Evolutionary conservation across 78 protist species (phyloP).

Genomic region (Polysphondylium violaceum): DNA sequence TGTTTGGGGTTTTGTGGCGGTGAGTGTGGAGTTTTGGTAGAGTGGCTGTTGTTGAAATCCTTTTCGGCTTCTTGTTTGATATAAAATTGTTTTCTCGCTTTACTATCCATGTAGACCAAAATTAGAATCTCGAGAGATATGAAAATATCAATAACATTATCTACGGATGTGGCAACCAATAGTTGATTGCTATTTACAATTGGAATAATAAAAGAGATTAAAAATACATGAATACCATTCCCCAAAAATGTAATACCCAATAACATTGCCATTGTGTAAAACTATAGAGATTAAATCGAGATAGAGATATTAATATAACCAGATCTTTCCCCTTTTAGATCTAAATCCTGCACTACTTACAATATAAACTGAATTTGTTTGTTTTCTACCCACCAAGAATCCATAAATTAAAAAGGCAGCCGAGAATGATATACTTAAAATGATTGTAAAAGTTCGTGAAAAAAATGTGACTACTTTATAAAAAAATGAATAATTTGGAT

Average conservation of each 20-base stretch:
- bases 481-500: not conserved
- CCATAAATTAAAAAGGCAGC: conserved; percentile 29
- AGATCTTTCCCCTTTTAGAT: too few species aligned
- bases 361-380: not conserved
- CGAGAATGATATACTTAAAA: conserved; percentile 31
- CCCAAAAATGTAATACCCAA: conserved; percentile 24
- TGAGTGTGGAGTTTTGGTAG: too few species aligned
- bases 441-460: conserved; percentile 12
- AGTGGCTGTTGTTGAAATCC: too few species aligned
- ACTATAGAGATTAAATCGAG: not conserved
- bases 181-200: not conserved
- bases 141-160: conserved; percentile 19
- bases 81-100: not conserved
- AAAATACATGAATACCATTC: conserved; percentile 21
- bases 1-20: too few species aligned
- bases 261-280: conserved; percentile 5
- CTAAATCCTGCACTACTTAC: not conserved
- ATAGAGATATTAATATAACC: too few species aligned
- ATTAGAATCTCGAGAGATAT: conserved; percentile 9
- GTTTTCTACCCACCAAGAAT: conserved; percentile 24
- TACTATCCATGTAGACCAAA: conserved; percentile 11
- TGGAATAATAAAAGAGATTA: conserved; percentile 18
- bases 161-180: not conserved
- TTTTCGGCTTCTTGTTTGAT: too few species aligned
- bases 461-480: conserved; percentile 9